These are phyloP conservation scores for Phytophthora brassicae DNA, from an alignment of 352 stramenopile species.

Conservation along the genomic window DNA sequence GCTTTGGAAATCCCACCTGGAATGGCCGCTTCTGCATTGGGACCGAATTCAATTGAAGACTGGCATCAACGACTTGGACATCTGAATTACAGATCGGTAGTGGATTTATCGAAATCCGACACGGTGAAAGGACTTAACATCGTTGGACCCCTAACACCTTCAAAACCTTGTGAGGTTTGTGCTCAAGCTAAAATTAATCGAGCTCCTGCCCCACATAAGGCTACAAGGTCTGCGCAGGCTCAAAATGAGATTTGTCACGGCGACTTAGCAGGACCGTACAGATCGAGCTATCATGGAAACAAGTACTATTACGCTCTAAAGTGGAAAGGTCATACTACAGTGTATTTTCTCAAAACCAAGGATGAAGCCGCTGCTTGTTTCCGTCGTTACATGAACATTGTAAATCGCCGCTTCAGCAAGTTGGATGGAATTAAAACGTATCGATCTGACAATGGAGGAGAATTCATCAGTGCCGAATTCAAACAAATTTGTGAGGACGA, in stretches of 20 bases:
- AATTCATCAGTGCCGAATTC: conserved; percentile 1
- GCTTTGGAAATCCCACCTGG: neutral
- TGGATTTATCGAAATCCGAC: neutral
- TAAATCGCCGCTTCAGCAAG: neutral
- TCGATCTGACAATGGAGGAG: conserved; percentile 7
- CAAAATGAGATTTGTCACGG: conserved; percentile 7
- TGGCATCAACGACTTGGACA: neutral
- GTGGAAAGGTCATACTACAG: neutral
- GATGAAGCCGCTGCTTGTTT: neutral
- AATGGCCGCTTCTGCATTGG: neutral
- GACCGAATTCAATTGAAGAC: neutral
- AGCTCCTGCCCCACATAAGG: neutral
- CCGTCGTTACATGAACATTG: neutral
- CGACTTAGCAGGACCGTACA: neutral
- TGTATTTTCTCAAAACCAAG: conserved; percentile 1
- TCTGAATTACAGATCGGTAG: neutral
- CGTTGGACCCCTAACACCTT: neutral
- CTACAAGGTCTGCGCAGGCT: neutral
- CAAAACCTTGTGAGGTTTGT: neutral
- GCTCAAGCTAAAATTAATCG: neutral
- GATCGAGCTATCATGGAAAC: conserved; percentile 6
- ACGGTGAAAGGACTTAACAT: conserved; percentile 1
- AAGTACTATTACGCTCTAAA: neutral
- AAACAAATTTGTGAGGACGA: neutral
- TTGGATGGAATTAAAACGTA: neutral